Evolutionary conservation across 1,284 basidiomycete species (phyloP).

Genomic region (Puccinia novopanici): DNA sequence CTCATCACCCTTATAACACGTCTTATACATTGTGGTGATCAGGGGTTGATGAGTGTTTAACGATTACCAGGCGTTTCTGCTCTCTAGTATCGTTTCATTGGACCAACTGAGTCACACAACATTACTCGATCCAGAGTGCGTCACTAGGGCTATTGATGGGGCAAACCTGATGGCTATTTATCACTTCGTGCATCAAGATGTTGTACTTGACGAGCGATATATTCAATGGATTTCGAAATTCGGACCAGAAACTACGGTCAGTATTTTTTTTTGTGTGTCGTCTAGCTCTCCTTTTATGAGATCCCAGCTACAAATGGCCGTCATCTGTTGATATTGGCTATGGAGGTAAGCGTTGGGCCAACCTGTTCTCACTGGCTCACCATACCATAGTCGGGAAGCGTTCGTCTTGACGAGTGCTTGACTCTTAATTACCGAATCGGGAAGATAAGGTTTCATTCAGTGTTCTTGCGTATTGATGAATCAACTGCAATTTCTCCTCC

Average conservation of each 20-base stretch:
- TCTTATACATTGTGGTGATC: not conserved
- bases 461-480: not conserved
- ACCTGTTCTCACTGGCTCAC: not conserved
- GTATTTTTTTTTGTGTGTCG: not conserved
- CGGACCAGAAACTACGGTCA: constrained; percentile 13
- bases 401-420: not conserved
- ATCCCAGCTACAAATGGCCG: too few species aligned
- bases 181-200: constrained; percentile 43
- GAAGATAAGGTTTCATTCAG: not conserved
- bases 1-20: not conserved
- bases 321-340: too few species aligned
- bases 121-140: constrained; percentile 10
- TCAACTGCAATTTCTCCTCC: not conserved
- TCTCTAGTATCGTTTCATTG: constrained; percentile 33
- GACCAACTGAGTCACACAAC: constrained; percentile 26
- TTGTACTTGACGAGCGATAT: constrained; percentile 39
- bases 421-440: not conserved
- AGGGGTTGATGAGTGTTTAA: constrained; percentile 5
- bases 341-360: not conserved
- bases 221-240: constrained; percentile 38
- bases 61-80: constrained; percentile 45
- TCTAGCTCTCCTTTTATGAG: not conserved
- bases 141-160: constrained; percentile 22
- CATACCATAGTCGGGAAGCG: not conserved
- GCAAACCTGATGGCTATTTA: constrained; percentile 27